Evolutionary conservation across 352 stramenopile species (phyloP), one percentile per base, ranked within the genome.

Genomic region (Phytophthora lateralis): DNA sequence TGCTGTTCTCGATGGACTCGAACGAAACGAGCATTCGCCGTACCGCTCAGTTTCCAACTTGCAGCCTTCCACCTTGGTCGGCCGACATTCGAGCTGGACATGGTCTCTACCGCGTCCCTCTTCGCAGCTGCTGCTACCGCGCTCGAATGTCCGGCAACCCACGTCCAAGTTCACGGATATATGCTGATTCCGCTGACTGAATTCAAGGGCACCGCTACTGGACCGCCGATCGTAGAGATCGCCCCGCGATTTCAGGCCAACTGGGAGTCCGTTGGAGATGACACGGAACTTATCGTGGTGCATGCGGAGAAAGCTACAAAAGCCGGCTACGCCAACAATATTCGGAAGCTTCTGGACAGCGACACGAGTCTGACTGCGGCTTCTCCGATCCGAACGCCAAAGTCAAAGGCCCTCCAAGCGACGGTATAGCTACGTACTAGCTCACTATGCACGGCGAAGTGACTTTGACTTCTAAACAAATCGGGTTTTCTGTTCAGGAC

Each of bases 381-480:
- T 60, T 50, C 46, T 53, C 59, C 3, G 14, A 57, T 20, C 42
- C 52, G 24, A 32, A 66, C 11, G 59, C 59, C 10, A n/a, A 21
- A 10, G 12, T 38, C 5, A 66, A 61, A 38, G 41, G 46, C 30
- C 56, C 50, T 6, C 63, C 63, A 10, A 50, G 34, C 1, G 52
- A 62, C 11, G 60, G 63, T 20, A 63, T 50, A 4, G 58, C 58
- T 20, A 72, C 63, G 4, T 68, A 43, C 21, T 66, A 14, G 50
- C 18, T 7, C 58, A 68, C 18, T 20, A 51, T 20, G 58, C 51
- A 56, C 5, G 55, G 8, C 2, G 12, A 15, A 12, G 4, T 15
- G 12, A 24, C 21, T 24, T 24, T 24, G 21, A 24, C 30, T 37
- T 12, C 3, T 15, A 15, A 37, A 37, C 2, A 15, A 4, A 37